These are phyloP conservation scores for Vickermania ingenoplastis DNA, from an alignment of 208 protist species.

Conservation along the genomic window DNA sequence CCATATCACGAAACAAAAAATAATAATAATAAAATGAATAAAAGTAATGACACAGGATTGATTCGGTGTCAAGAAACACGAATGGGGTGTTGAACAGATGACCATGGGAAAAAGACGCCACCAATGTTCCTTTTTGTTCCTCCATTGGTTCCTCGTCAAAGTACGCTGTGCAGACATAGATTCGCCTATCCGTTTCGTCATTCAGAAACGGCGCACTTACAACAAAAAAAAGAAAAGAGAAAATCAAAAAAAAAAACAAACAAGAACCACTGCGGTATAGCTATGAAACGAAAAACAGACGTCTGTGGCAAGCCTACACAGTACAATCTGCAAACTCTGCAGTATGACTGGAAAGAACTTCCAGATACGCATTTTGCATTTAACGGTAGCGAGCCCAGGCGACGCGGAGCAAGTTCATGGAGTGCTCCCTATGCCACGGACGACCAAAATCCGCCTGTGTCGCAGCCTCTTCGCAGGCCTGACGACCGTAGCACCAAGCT, in stretches of 20 bases:
- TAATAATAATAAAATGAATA: neutral
- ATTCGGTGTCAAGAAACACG: neutral
- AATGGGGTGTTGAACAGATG: too few species aligned
- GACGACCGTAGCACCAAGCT: constrained; percentile 3
- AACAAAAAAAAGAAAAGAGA: too few species aligned
- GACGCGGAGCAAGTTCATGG: neutral
- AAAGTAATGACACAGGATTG: neutral
- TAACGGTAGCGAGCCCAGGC: constrained; percentile 7
- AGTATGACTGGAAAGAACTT: constrained; percentile 68
- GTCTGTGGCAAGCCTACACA: constrained; percentile 72
- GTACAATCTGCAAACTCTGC: constrained; percentile 63
- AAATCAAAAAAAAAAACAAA: too few species aligned
- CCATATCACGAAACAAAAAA: too few species aligned
- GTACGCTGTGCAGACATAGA: neutral
- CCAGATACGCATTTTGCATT: constrained; percentile 39
- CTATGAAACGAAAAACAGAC: constrained; percentile 37
- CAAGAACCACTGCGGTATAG: too few species aligned
- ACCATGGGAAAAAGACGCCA: too few species aligned
- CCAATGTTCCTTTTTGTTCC: neutral
- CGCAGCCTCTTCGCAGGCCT: constrained; percentile 10
- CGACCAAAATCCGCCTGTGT: neutral
- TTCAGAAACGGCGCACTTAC: too few species aligned
- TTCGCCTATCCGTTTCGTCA: too few species aligned
- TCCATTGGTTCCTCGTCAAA: constrained; percentile 3
- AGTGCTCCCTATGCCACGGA: neutral